phyloP scores from a whole-genome alignment of 306 rosid species.

The Trifolium subterraneum region DNA sequence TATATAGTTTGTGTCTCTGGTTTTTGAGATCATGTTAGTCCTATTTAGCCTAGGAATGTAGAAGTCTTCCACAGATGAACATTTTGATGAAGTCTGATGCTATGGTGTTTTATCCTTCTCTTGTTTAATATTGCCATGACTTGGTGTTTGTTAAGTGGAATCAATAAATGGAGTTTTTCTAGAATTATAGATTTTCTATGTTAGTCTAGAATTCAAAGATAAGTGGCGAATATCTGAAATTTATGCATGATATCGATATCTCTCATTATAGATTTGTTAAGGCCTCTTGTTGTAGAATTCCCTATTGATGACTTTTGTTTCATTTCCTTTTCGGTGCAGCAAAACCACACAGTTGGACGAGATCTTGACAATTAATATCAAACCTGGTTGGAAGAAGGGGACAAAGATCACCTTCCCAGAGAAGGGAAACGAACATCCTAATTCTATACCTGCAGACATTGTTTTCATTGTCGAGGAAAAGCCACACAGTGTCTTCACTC shows the following conservation, averaged over 20 bases:
- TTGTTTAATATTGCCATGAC: conserved; percentile 17
- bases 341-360: conserved; percentile 44
- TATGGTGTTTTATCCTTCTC: conserved; percentile 11
- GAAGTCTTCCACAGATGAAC: conserved; percentile 4
- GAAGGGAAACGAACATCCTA: conserved; percentile 67
- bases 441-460: conserved; percentile 57
- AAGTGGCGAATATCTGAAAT: conserved; percentile 11
- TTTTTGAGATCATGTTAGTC: not conserved
- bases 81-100: not conserved
- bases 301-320: not conserved
- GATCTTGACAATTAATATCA: conserved; percentile 52
- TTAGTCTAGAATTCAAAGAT: not conserved
- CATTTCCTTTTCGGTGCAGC: conserved; percentile 40
- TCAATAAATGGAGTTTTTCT: not conserved
- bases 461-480: conserved; percentile 62
- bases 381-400: conserved; percentile 74
- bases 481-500: conserved; percentile 53
- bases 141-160: not conserved
- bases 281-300: conserved; percentile 9
- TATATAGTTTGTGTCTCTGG: not conserved
- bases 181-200: not conserved
- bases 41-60: conserved; percentile 8
- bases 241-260: not conserved
- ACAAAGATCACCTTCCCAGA: conserved; percentile 69
- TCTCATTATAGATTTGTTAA: conserved; percentile 5